Evolutionary conservation across 2,329 filamentous ascomycete genomes (phyloP).

Genomic region (Penicillium sp.): DNA sequence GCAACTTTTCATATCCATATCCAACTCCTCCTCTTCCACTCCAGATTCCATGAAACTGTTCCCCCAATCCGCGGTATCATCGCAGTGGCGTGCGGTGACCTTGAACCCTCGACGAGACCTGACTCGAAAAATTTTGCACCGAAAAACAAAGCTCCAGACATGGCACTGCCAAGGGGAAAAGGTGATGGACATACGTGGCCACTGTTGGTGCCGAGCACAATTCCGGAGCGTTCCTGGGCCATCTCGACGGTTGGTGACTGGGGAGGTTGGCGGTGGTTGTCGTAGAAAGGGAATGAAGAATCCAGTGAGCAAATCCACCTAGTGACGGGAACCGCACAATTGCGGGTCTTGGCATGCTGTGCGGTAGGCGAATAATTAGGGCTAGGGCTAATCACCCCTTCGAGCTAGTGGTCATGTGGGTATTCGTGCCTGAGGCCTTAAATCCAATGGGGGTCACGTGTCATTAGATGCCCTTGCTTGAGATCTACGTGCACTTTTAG

Average conservation of each 20-base stretch:
- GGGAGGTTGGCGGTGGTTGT: conserved; percentile 37
- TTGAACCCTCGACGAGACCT: conserved; percentile 13
- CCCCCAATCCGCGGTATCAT: not conserved
- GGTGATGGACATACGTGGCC: conserved; percentile 60
- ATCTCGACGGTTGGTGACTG: conserved; percentile 45
- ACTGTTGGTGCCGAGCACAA: conserved; percentile 62
- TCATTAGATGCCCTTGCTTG: not conserved
- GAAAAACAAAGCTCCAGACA: conserved; percentile 14
- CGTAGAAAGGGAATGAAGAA: conserved; percentile 29
- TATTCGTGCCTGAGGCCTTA: not conserved
- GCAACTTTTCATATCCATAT: not conserved
- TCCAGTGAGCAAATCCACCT: conserved; percentile 25
- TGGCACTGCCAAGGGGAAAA: conserved; percentile 10
- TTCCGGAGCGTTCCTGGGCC: conserved; percentile 52
- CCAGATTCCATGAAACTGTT: not conserved
- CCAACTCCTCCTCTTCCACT: not conserved
- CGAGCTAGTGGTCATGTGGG: conserved; percentile 17
- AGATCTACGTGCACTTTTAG: not conserved
- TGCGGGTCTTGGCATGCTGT: conserved; percentile 32
- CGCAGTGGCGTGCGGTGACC: not conserved
- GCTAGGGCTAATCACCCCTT: conserved; percentile 34
- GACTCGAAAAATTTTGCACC: conserved; percentile 15
- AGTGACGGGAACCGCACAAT: conserved; percentile 27
- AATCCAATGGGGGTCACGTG: not conserved
- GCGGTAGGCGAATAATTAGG: conserved; percentile 40